Conservation (phyloP, 805 yeast genomes). For the Nakazawaea siamensis region DNA sequence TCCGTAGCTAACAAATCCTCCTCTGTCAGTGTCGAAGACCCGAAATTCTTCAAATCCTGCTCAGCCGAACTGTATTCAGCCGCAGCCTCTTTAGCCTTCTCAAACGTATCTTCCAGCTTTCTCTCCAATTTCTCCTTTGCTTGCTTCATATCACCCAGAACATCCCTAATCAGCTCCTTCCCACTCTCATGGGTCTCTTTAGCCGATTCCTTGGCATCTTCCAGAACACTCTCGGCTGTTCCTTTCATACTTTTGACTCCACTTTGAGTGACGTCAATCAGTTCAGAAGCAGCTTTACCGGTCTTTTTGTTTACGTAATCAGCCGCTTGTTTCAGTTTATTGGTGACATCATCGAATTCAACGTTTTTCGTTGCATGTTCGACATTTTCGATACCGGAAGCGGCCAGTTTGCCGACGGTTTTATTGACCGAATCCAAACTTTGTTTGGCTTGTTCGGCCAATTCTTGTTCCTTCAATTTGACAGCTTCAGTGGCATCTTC, state of each 20-base stretch:
- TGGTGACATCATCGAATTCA: background rate
- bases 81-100: background rate
- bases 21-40: conserved; percentile 1
- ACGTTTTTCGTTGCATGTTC: conserved; percentile 13
- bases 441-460: conserved; percentile 13
- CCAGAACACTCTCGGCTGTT: background rate
- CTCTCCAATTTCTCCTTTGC: background rate
- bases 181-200: background rate
- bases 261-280: conserved; percentile 16
- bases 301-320: conserved; percentile 10
- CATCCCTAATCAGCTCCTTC: background rate
- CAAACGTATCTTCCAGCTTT: background rate
- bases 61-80: no score
- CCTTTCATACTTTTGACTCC: background rate
- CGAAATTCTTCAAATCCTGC: conserved; percentile 1
- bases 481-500: conserved; percentile 14
- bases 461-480: conserved; percentile 10
- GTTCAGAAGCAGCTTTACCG: conserved; percentile 10
- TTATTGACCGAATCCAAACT: conserved; percentile 14
- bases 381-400: conserved; percentile 30
- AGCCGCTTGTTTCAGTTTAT: conserved; percentile 4
- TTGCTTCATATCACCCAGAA: background rate
- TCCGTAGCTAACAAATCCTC: background rate
- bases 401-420: conserved; percentile 31
- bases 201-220: background rate